Percentiles rank a stretch among this genome's conserved stretches.
These are phyloP conservation scores for Salinomyces thailandicus DNA, from an alignment of 2,329 filamentous ascomycete species.

Conservation along the genomic window DNA sequence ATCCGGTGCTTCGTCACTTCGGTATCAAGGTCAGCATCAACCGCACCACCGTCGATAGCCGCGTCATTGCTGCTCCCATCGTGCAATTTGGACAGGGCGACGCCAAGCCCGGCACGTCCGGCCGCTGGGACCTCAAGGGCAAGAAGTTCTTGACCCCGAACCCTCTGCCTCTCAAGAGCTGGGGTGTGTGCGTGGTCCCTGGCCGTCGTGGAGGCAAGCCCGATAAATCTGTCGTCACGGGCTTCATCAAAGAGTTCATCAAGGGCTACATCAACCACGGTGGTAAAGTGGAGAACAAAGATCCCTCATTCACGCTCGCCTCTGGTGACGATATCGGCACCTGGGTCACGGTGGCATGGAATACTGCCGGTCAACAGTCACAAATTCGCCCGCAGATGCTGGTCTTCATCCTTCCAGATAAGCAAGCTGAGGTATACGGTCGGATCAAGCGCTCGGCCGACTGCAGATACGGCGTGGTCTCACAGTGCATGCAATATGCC, in stretches of 20 bases:
- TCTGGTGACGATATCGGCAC: constrained; percentile 18
- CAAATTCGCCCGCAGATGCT: constrained; percentile 60
- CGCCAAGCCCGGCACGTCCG: constrained; percentile 52
- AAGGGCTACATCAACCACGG: constrained; percentile 52
- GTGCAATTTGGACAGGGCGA: constrained; percentile 52
- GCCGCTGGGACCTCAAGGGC: constrained; percentile 78
- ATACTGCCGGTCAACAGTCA: constrained; percentile 43
- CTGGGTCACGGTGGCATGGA: constrained; percentile 38
- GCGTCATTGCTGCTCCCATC: constrained; percentile 58
- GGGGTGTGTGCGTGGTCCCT: constrained; percentile 63
- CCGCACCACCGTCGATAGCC: constrained; percentile 56
- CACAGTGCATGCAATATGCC: constrained; percentile 65
- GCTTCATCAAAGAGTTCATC: constrained; percentile 52
- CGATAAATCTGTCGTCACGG: constrained; percentile 35
- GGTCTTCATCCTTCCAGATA: constrained; percentile 64
- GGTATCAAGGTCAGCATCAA: constrained; percentile 56
- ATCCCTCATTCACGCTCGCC: constrained; percentile 35
- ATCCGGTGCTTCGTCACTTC: constrained; percentile 62
- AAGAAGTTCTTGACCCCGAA: constrained; percentile 67
- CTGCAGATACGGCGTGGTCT: constrained; percentile 70
- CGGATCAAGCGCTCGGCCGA: constrained; percentile 85
- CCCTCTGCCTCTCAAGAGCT: constrained; percentile 47
- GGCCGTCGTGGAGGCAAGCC: constrained; percentile 40
- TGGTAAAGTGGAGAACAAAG: constrained; percentile 41
- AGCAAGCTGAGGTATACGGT: constrained; percentile 54